Conservation (phyloP, 768 basidiomycete genomes). For the Lepiota brunneoincarnata region DNA sequence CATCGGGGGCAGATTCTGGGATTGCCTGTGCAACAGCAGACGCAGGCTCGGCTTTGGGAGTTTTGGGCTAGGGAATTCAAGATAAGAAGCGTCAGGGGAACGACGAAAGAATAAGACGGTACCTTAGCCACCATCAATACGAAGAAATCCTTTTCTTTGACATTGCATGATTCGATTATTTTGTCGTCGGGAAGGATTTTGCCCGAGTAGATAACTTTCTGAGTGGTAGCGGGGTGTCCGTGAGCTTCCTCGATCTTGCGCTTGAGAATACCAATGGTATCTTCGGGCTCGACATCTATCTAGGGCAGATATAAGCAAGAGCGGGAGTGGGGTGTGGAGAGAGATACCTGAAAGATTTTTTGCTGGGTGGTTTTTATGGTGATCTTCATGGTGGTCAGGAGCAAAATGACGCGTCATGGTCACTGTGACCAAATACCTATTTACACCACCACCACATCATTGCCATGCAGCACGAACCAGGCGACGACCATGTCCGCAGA, state of each 20-base stretch:
- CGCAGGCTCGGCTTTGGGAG: constrained; percentile 12
- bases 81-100: neutral
- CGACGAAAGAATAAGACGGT: constrained; percentile 12
- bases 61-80: constrained; percentile 46
- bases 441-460: constrained; percentile 13
- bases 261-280: constrained; percentile 81
- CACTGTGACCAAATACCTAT: constrained; percentile 8
- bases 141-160: constrained; percentile 98
- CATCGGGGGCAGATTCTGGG: neutral
- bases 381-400: constrained; percentile 69
- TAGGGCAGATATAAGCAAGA: constrained; percentile 22
- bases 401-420: constrained; percentile 15
- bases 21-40: constrained; percentile 17
- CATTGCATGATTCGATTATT: constrained; percentile 80
- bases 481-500: constrained; percentile 74
- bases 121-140: constrained; percentile 99
- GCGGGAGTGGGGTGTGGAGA: neutral
- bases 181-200: constrained; percentile 90
- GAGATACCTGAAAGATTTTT: constrained; percentile 78
- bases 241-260: constrained; percentile 76
- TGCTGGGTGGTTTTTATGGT: constrained; percentile 95
- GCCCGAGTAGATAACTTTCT: constrained; percentile 96
- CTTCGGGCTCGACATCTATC: constrained; percentile 75
- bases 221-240: constrained; percentile 66
- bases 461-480: constrained; percentile 48